Conservation (phyloP, 768 basidiomycete genomes). For the Mycena latifolia region DNA sequence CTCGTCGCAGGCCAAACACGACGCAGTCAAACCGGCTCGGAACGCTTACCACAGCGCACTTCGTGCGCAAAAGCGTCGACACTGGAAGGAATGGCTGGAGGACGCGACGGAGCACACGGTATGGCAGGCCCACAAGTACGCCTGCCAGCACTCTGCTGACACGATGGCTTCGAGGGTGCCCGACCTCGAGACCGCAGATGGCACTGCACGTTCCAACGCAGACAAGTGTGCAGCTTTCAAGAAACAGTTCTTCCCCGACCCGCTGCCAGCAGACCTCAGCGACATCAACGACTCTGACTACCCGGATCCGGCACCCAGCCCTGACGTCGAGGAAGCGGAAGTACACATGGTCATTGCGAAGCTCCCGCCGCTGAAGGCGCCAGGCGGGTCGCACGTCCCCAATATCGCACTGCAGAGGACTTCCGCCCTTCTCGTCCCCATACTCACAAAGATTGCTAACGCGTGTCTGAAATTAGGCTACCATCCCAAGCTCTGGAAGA, state of each 20-base stretch:
- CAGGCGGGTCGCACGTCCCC: slow-evolving; percentile 40
- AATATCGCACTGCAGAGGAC: slow-evolving; percentile 44
- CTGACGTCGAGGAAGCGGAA: not conserved
- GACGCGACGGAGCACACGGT: too few species aligned
- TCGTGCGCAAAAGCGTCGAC: too few species aligned
- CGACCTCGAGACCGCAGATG: slow-evolving; percentile 14
- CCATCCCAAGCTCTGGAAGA: too few species aligned
- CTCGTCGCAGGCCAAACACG: too few species aligned
- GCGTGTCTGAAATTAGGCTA: slow-evolving; percentile 35
- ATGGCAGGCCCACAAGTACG: too few species aligned
- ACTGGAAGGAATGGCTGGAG: too few species aligned
- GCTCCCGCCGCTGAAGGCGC: too few species aligned
- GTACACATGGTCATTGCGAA: not conserved
- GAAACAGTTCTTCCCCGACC: slow-evolving; percentile 40
- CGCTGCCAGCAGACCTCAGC: slow-evolving; percentile 10
- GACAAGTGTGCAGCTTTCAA: slow-evolving; percentile 37
- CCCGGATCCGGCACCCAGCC: not conserved
- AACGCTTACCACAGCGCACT: too few species aligned
- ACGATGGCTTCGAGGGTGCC: slow-evolving; percentile 34
- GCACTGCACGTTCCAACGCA: slow-evolving; percentile 28
- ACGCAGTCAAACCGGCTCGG: too few species aligned
- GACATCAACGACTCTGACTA: slow-evolving; percentile 9
- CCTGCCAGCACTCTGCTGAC: too few species aligned
- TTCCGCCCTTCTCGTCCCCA: slow-evolving; percentile 32
- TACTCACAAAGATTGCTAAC: slow-evolving; percentile 5